phyloP scores from a whole-genome alignment of 208 protist genomes.

The Trichomonas gallinae region DNA sequence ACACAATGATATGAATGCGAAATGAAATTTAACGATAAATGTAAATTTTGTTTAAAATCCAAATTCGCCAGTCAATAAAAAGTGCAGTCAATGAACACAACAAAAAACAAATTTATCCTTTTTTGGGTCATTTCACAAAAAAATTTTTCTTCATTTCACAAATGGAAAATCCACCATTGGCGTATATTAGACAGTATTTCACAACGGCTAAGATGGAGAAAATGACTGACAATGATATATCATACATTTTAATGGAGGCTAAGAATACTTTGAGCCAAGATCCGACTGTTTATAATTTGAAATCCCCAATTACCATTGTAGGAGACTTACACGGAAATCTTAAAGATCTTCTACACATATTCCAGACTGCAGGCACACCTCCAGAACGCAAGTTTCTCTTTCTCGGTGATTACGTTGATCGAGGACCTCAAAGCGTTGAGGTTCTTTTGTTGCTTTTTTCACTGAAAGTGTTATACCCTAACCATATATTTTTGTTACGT shows the following conservation, averaged over 20 bases:
- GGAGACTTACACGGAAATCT: not conserved
- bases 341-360: not conserved
- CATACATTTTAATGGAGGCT: not conserved
- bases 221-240: not conserved
- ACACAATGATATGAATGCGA: too few relatives aligned
- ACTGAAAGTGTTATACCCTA: slow-evolving; percentile 69
- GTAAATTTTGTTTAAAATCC: too few relatives aligned
- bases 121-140: too few relatives aligned
- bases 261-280: not conserved
- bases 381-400: slow-evolving; percentile 90
- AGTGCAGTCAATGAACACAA: too few relatives aligned
- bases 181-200: not conserved
- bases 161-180: not conserved
- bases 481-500: slow-evolving; percentile 91
- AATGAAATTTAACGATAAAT: too few relatives aligned
- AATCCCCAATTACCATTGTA: not conserved
- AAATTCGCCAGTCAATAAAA: too few relatives aligned
- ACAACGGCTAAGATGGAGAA: not conserved
- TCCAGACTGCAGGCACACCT: not conserved
- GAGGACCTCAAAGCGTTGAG: slow-evolving; percentile 92
- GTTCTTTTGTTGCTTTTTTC: slow-evolving; percentile 81
- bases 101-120: too few relatives aligned
- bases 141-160: not conserved
- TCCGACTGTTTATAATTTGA: not conserved
- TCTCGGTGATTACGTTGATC: slow-evolving; percentile 95